A percentile compares a stretch with the other conserved stretches of the same genome.
These are phyloP conservation scores for Groenewaldozyma auringiensis DNA, from an alignment of 1,139 yeast genomes.

Conservation along the genomic window DNA sequence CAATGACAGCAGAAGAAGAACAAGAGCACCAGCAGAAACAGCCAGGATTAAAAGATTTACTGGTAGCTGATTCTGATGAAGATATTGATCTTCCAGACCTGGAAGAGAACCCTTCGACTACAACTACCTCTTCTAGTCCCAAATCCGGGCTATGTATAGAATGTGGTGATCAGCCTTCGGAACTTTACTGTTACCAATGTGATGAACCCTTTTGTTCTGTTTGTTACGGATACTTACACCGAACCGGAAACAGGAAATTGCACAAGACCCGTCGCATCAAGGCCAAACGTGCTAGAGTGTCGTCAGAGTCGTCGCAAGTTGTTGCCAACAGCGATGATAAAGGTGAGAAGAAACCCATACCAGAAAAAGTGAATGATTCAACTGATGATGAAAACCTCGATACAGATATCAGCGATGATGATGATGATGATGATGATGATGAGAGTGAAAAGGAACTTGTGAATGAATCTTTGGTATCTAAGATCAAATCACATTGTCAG, in stretches of 20 bases:
- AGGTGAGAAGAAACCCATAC: conserved; percentile 11
- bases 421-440: conserved; percentile 10
- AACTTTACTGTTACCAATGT: conserved; percentile 49
- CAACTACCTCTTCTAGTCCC: neutral
- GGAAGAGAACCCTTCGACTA: conserved; percentile 6
- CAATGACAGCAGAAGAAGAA: conserved; percentile 3
- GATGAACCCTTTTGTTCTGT: conserved; percentile 59
- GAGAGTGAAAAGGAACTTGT: conserved; percentile 15
- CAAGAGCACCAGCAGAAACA: conserved; percentile 9
- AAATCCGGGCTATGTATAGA: conserved; percentile 45
- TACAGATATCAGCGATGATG: conserved; percentile 17
- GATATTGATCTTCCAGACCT: conserved; percentile 13
- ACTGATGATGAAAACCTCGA: conserved; percentile 12
- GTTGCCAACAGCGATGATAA: conserved; percentile 1
- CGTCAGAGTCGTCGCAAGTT: conserved; percentile 1
- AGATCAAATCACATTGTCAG: conserved; percentile 41
- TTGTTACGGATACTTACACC: conserved; percentile 56
- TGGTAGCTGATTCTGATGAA: conserved; percentile 20
- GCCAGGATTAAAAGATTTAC: conserved; percentile 26
- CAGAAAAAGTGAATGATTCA: conserved; percentile 14
- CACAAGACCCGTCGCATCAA: conserved; percentile 25
- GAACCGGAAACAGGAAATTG: conserved; percentile 47
- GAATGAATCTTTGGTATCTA: conserved; percentile 12
- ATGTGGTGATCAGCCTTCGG: conserved; percentile 63
- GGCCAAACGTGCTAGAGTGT: conserved; percentile 18